Percentiles rank a stretch among this genome's conserved stretches.
Conservation (phyloP, 2,329 filamentous ascomycete genomes). For the Tolypocladium tundrense region DNA sequence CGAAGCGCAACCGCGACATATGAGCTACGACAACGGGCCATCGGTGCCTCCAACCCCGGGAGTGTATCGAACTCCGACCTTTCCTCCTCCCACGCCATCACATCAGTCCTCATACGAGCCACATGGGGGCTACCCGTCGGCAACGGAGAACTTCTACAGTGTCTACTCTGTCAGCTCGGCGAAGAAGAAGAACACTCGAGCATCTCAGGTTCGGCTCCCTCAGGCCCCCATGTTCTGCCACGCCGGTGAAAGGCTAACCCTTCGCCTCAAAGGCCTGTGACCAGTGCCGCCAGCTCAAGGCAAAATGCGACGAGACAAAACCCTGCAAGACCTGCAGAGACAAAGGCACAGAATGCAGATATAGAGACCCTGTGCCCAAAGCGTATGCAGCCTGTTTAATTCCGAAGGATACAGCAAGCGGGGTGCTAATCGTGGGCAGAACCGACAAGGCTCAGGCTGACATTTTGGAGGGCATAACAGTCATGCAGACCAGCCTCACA, state of each 20-base stretch:
- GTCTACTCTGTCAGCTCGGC: slow-evolving; percentile 31
- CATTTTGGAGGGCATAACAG: slow-evolving; percentile 44
- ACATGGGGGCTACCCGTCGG: slow-evolving; percentile 17
- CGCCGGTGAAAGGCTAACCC: slow-evolving; percentile 5
- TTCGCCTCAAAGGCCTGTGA: slow-evolving; percentile 63
- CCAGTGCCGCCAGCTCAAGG: slow-evolving; percentile 76
- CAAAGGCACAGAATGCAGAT: slow-evolving; percentile 73
- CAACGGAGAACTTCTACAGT: slow-evolving; percentile 26
- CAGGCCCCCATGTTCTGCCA: neutral
- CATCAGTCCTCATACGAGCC: slow-evolving; percentile 29
- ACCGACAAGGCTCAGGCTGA: slow-evolving; percentile 52
- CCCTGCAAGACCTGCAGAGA: slow-evolving; percentile 83
- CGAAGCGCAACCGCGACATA: slow-evolving; percentile 40
- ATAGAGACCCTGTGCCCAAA: slow-evolving; percentile 82
- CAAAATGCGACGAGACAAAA: slow-evolving; percentile 81
- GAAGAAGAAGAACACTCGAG: slow-evolving; percentile 55
- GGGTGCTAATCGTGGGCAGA: slow-evolving; percentile 18
- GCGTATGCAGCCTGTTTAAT: slow-evolving; percentile 45
- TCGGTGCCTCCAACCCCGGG: slow-evolving; percentile 34
- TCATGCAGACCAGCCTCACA: slow-evolving; percentile 27
- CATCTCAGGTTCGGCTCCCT: slow-evolving; percentile 41
- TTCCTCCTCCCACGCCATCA: slow-evolving; percentile 29
- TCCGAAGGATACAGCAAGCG: neutral
- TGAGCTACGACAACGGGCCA: slow-evolving; percentile 40
- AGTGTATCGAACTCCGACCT: slow-evolving; percentile 30